Base-by-base conservation (phyloP, 1,139 yeast genomes). In the Lodderomyces parapsilosis region DNA sequence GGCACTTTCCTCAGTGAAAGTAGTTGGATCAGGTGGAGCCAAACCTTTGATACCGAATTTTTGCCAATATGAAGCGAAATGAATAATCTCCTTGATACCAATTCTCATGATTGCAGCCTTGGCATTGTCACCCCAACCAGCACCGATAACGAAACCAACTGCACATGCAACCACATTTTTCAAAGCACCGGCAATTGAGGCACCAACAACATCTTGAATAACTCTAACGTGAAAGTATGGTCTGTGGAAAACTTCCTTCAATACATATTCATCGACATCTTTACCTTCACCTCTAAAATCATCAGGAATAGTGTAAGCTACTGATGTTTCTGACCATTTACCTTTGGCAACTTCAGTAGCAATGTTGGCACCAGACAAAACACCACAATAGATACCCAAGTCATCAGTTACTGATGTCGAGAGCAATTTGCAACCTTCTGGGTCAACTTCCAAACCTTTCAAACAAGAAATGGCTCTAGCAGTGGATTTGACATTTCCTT, bases 81-180 rank as follows among this genome's bases (percentile, higher is more conserved):
- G 68, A 62, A 89, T 85, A 68, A 84, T 88, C 71, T 91, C 98
- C 58, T 83, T 76, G 46, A 91, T 68, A 40, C 98, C 98, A 54
- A 94, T 83, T 71, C 98, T 82, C 91, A 90, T 89, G 57, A 91
- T 81, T 41, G 97, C 97, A 41, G 96, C 86, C 68, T 90, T 88
- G 54, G 98, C 96, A 62, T 91, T 91, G 70, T 89, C 96, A 63
- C 98, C 98, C 97, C 98, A 91, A 45, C 96, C 96, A 49, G 86
- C 78, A 55, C 97, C 97, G 68, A 88, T 96, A 49, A 90, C 96
- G 61, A 90, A 86, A 43, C 97, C 98, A 44, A 94, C 96, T 45
- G 94, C 90, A 58, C 88, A 76, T 42, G 97, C 97, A 53, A 90
- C 88, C 32, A 91, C 90, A 68, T 91, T 91, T 72, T 91, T 91